Evolutionary conservation across 2,329 filamentous ascomycete species (phyloP).

Genomic region (Claviceps purpurea): DNA sequence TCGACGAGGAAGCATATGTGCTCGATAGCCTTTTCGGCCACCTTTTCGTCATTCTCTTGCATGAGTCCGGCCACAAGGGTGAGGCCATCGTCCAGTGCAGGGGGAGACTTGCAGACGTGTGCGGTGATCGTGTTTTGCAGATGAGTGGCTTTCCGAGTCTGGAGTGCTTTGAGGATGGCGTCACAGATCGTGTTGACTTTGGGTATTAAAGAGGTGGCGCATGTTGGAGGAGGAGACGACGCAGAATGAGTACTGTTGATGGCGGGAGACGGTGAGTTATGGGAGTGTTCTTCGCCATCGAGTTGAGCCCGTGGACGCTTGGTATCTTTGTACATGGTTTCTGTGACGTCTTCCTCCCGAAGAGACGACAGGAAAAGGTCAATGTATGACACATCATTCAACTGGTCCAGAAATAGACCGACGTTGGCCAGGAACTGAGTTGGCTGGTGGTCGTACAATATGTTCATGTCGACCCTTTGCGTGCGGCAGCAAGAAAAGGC

Average conservation of each 20-base stretch:
- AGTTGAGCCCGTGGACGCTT: slow-evolving; percentile 27
- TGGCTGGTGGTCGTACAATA: slow-evolving; percentile 86
- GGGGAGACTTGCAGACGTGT: slow-evolving; percentile 84
- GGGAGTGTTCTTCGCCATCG: slow-evolving; percentile 2
- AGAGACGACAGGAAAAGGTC: slow-evolving; percentile 85
- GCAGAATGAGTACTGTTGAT: slow-evolving; percentile 2
- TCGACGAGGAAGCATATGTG: slow-evolving; percentile 97
- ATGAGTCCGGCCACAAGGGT: slow-evolving; percentile 63
- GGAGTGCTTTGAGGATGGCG: slow-evolving; percentile 59
- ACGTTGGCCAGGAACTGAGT: slow-evolving; percentile 70
- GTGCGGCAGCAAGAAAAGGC: slow-evolving; percentile 83
- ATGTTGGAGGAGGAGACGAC: slow-evolving; percentile 6
- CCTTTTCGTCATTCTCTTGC: slow-evolving; percentile 49
- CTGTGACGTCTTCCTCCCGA: slow-evolving; percentile 82
- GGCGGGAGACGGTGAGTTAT: slow-evolving; percentile 4
- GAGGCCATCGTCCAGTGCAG: slow-evolving; percentile 77
- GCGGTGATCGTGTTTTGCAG: slow-evolving; percentile 90
- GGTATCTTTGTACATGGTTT: slow-evolving; percentile 89
- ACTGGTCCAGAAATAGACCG: slow-evolving; percentile 65
- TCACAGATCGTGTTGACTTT: slow-evolving; percentile 89
- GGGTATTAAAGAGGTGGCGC: slow-evolving; percentile 2
- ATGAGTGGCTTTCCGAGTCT: slow-evolving; percentile 46
- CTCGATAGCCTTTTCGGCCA: slow-evolving; percentile 81
- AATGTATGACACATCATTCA: slow-evolving; percentile 68
- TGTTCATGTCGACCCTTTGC: slow-evolving; percentile 96